Conservation (phyloP, 139 green algal species). For the Chlorella sp. region DNA sequence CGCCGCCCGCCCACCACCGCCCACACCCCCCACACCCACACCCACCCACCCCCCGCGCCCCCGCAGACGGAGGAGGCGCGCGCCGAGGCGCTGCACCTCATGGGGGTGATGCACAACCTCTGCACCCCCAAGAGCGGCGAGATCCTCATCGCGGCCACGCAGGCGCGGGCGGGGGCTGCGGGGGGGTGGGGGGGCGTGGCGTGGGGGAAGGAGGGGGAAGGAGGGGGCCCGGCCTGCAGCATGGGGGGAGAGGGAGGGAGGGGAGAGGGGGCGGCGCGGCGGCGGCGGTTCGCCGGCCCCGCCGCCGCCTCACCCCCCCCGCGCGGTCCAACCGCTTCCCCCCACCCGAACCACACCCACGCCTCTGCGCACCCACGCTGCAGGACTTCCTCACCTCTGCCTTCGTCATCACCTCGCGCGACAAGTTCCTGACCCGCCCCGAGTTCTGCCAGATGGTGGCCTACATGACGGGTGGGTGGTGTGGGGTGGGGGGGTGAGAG, state of each 20-base stretch:
- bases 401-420: conserved; percentile 89
- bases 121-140: conserved; percentile 97
- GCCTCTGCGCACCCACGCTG: neutral
- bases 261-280: no score
- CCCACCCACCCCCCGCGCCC: neutral
- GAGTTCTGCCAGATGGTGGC: conserved; percentile 73
- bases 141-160: conserved; percentile 92
- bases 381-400: conserved; percentile 97
- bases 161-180: no score
- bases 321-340: no score
- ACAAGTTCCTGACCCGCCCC: conserved; percentile 72
- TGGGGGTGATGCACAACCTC: conserved; percentile 93
- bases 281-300: no score
- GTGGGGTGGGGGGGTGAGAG: neutral
- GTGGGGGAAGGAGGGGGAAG: no score
- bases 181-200: no score
- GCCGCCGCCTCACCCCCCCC: no score
- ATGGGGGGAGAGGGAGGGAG: no score
- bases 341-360: no score
- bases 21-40: no score
- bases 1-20: no score
- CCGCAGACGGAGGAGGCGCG: conserved; percentile 95
- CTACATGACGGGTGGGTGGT: conserved; percentile 59
- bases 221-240: no score
- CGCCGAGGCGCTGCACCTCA: conserved; percentile 89